Evolutionary conservation across 768 basidiomycete species (phyloP), one percentile per base, ranked within the genome.

Genomic region (Amanita thiersii): DNA sequence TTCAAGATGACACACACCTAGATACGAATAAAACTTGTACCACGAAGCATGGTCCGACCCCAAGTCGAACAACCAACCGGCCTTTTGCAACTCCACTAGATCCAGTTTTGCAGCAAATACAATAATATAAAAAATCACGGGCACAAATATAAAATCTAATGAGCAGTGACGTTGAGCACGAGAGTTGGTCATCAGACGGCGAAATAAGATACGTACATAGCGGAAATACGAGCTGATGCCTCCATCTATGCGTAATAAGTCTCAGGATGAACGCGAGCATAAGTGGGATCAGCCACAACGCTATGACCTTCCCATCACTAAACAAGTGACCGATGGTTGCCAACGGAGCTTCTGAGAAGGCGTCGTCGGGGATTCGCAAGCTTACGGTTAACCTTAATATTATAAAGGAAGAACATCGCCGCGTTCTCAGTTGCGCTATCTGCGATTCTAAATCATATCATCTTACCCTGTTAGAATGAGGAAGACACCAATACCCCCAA

Each of bases 401-500:
- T n/a, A n/a, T n/a, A n/a, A n/a, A n/a, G n/a, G n/a, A n/a, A n/a
- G n/a, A n/a, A n/a, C n/a, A n/a, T n/a, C n/a, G n/a, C n/a, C n/a
- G n/a, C n/a, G n/a, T n/a, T n/a, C n/a, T n/a, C n/a, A n/a, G n/a
- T n/a, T n/a, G n/a, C n/a, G n/a, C n/a, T n/a, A n/a, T n/a, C n/a
- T n/a, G n/a, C n/a, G n/a, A n/a, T n/a, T n/a, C n/a, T n/a, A n/a
- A n/a, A n/a, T n/a, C 35, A 24, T 28, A 21, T 42, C 7, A 28
- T 48, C 72, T 43, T 50, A 86, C 84, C 90, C 92, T 0, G 93
- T 97, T 51, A 84, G 70, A 30, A 97, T 77, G 34, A 99, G 68
- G 61, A 98, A 99, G 6, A 82, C 77, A 11, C 94, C 94, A 23
- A 98, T 89, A n/a, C 94, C 93, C 7, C 93, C 93, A 29, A 97